These are phyloP conservation scores for Ajuga chamaepitys DNA, from an alignment of 257 asterid genomes.

Conservation along the genomic window DNA sequence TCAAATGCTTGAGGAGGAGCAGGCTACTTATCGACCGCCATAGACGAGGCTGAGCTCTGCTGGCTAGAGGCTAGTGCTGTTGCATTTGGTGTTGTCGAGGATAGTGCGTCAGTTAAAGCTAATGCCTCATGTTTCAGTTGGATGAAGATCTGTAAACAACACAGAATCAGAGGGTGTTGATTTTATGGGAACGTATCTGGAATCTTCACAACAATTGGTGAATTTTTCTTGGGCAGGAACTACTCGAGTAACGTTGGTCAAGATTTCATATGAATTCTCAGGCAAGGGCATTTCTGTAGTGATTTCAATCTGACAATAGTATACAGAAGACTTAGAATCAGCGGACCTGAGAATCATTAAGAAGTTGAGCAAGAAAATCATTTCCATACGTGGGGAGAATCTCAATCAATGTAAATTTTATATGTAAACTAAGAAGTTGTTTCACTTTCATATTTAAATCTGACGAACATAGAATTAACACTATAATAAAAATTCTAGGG, in stretches of 20 bases:
- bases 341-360: background rate
- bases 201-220: constrained; percentile 63
- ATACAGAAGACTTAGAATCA: background rate
- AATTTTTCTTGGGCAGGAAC: constrained; percentile 82
- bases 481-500: too few relatives aligned
- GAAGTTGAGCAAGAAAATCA: background rate
- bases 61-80: constrained; percentile 53
- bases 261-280: constrained; percentile 62
- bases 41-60: constrained; percentile 54
- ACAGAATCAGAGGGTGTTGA: constrained; percentile 86
- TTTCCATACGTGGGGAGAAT: background rate
- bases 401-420: background rate
- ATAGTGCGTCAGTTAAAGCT: constrained; percentile 73
- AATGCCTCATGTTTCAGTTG: constrained; percentile 73
- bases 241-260: constrained; percentile 94
- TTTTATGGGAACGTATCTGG: constrained; percentile 84
- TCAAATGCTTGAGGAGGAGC: constrained; percentile 91
- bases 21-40: constrained; percentile 94
- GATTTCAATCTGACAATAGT: constrained; percentile 51
- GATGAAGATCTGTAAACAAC: constrained; percentile 70
- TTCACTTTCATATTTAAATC: background rate
- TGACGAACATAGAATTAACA: background rate
- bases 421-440: background rate
- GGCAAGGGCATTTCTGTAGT: constrained; percentile 61
- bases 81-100: constrained; percentile 58